Base-by-base conservation (phyloP, 2,329 filamentous ascomycete species). In the Colletotrichum orbiculare region DNA sequence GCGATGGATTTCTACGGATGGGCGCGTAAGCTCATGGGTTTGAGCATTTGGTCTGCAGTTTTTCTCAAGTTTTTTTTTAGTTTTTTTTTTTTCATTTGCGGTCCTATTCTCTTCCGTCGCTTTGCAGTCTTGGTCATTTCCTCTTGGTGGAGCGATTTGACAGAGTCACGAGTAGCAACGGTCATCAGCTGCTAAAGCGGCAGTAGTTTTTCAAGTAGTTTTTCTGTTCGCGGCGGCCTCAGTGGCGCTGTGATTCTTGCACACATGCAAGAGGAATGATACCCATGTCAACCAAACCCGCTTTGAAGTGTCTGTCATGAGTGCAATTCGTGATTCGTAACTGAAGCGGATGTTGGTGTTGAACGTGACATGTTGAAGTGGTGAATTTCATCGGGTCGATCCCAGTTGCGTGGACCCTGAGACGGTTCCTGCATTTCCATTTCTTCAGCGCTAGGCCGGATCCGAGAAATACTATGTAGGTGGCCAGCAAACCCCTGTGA, bases 191-290 rank as follows among this genome's bases (percentile, higher is more conserved):
- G 57, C 34, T n/a, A 33, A 46, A 43, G 25, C n/a, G 11, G 37
- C 17, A 25, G 25, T 35, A 13, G 46, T 53, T 35, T 37, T 67
- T 56, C 53, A 50, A 39, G 60, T 65, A 39, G n/a, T 48, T 61
- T 54, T 58, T 38, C 39, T 53, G 38, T 48, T 52, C 41, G 57
- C 61, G 57, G n/a, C 45, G 50, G 50, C 52, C 33, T 33, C n/a
- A 54, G 34, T 34, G 39, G 57, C 46, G 47, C 37, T 52, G 58
- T 46, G 58, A 62, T 52, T 65, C 56, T 41, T 37, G 54, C 33
- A 54, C 52, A 59, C 48, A 49, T 47, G 60, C 64, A 49, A 66
- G 60, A 54, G 64, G 64, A 66, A 66, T 64, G 64, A 66, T 66
- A 66, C 54, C 64, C 64, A 50, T 54, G 54, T 57, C 48, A 25